Evolutionary conservation across 208 protist species (phyloP).

Genomic region (Trypanosoma congolense): DNA sequence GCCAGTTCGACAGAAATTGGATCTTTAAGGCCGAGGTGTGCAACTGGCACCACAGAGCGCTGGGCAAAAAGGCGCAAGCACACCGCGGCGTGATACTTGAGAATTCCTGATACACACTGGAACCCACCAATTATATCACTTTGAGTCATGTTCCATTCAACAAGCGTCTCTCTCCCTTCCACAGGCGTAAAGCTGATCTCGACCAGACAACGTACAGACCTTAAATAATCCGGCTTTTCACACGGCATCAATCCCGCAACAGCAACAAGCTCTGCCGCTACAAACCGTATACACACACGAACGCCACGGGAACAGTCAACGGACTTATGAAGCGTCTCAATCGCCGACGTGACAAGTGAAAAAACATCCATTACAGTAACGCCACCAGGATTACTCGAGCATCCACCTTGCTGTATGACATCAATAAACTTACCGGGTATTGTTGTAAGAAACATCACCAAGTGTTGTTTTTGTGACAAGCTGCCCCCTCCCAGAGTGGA

Average conservation of each 20-base stretch:
- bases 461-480: not conserved
- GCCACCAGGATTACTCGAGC: not conserved
- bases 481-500: conserved; percentile 1
- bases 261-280: conserved; percentile 43
- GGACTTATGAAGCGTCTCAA: conserved; percentile 11
- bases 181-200: conserved; percentile 28
- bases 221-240: conserved; percentile 42
- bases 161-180: not conserved
- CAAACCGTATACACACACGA: conserved; percentile 27
- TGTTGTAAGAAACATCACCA: conserved; percentile 1
- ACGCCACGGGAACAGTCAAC: not conserved
- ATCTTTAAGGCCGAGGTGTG: conserved; percentile 32
- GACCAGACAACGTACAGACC: conserved; percentile 57
- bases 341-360: conserved; percentile 1
- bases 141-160: not conserved
- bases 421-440: conserved; percentile 10
- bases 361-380: conserved; percentile 6
- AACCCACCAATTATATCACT: not conserved
- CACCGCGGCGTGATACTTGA: conserved; percentile 21
- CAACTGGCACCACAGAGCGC: conserved; percentile 27
- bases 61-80: conserved; percentile 35
- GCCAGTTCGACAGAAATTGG: conserved; percentile 27
- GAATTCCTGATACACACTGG: conserved; percentile 4
- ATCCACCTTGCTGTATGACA: conserved; percentile 3
- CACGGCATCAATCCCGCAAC: conserved; percentile 26